phyloP scores from a whole-genome alignment of 1,139 yeast species.

The Taphrina flavorubra region DNA sequence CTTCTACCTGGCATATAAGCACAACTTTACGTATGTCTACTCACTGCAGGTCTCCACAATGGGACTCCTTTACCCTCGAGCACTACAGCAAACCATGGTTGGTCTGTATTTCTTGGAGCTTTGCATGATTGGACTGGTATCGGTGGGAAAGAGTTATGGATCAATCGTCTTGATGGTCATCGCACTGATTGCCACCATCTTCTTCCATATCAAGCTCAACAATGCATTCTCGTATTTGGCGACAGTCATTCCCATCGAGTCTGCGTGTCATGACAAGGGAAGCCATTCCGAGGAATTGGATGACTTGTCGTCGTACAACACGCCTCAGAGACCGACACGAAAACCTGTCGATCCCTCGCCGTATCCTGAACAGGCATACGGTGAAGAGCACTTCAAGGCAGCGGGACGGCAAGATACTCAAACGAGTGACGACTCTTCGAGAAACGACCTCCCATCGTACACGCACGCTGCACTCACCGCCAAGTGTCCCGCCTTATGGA shows the following conservation, averaged over 20 bases:
- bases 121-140: conserved; percentile 82
- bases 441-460: conserved; percentile 52
- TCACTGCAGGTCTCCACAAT: conserved; percentile 72
- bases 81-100: conserved; percentile 82
- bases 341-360: conserved; percentile 10
- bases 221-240: conserved; percentile 70
- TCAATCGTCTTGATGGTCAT: conserved; percentile 79
- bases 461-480: conserved; percentile 74
- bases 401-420: conserved; percentile 39
- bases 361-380: conserved; percentile 25
- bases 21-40: conserved; percentile 76
- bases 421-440: conserved; percentile 34
- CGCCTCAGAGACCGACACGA: conserved; percentile 9
- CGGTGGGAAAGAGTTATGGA: conserved; percentile 94
- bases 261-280: conserved; percentile 45
- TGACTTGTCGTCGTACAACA: conserved; percentile 10
- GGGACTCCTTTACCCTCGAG: conserved; percentile 86
- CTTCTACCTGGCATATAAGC: conserved; percentile 76
- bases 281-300: conserved; percentile 36
- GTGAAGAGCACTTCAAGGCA: not conserved
- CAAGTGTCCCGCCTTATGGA: conserved; percentile 77
- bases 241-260: conserved; percentile 72
- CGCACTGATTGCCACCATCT: conserved; percentile 66
- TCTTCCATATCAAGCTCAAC: conserved; percentile 66
- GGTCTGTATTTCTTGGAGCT: conserved; percentile 88